phyloP scores from a whole-genome alignment of 2,329 filamentous ascomycete genomes.

The Aspergillus ibericus region DNA sequence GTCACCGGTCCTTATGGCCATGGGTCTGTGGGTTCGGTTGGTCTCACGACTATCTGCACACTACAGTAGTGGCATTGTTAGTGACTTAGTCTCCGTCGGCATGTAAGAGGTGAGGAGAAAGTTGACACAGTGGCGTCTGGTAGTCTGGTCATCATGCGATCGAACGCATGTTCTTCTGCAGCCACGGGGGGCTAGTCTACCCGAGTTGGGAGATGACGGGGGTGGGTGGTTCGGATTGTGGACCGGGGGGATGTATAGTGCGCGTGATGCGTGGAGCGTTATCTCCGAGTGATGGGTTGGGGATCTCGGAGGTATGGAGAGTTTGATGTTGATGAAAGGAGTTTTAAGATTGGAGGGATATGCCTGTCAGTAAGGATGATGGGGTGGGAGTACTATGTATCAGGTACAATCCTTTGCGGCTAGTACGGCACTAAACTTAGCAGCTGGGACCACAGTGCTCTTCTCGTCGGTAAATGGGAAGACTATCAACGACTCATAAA shows the following conservation, averaged over 20 bases:
- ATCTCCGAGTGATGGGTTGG: neutral
- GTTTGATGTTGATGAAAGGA: neutral
- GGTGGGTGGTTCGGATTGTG: neutral
- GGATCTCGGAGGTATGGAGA: neutral
- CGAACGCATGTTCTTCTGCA: constrained; percentile 15
- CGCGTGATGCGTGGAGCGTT: neutral
- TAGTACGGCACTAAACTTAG: too few species aligned
- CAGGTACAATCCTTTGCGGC: too few species aligned
- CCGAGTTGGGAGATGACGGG: neutral
- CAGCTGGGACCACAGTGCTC: too few species aligned
- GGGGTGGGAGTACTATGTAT: too few species aligned
- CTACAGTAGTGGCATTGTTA: too few species aligned
- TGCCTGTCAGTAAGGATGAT: too few species aligned
- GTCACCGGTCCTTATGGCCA: neutral
- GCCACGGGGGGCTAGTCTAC: neutral
- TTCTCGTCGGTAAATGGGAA: too few species aligned
- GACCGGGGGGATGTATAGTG: neutral
- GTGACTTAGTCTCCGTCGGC: too few species aligned
- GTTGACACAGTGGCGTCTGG: neutral
- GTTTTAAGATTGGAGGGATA: too few species aligned
- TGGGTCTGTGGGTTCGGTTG: neutral
- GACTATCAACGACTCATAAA: neutral
- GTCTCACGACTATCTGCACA: neutral
- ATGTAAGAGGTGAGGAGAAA: neutral
- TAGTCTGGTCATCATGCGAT: constrained; percentile 2